Evolutionary conservation across 2,329 filamentous ascomycete genomes (phyloP).

Genomic region (Pseudocercospora fuligena): DNA sequence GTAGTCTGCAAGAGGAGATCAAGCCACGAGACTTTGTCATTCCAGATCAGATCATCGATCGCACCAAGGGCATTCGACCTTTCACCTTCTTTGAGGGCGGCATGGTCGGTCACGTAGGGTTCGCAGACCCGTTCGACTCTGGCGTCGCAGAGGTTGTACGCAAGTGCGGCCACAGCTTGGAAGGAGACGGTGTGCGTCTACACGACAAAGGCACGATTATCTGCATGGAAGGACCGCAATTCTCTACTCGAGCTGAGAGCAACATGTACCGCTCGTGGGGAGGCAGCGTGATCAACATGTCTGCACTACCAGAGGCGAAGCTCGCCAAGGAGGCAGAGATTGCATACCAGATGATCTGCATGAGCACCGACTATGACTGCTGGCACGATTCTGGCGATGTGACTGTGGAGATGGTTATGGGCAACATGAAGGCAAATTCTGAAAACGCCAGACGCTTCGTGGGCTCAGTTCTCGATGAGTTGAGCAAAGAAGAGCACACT

Average conservation of each 20-base stretch:
- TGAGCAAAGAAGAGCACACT: conserved; percentile 75
- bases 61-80: conserved; percentile 90
- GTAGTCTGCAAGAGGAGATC: conserved; percentile 88
- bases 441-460: conserved; percentile 86
- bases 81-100: conserved; percentile 96
- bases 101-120: conserved; percentile 90
- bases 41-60: conserved; percentile 95
- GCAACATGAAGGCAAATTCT: conserved; percentile 91
- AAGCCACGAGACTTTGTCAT: conserved; percentile 96
- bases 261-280: conserved; percentile 95
- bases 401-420: conserved; percentile 95
- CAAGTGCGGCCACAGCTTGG: conserved; percentile 74
- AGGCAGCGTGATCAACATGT: conserved; percentile 98
- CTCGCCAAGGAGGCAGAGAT: conserved; percentile 95
- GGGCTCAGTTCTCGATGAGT: conserved; percentile 82
- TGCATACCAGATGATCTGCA: conserved; percentile 97
- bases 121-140: conserved; percentile 92
- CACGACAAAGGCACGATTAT: conserved; percentile 85
- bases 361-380: conserved; percentile 99
- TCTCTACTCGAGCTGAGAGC: conserved; percentile 93
- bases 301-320: conserved; percentile 91
- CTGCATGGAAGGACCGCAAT: conserved; percentile 99
- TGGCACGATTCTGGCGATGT: conserved; percentile 84
- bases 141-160: conserved; percentile 76
- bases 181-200: conserved; percentile 81